Percentiles rank a stretch among this genome's conserved stretches.
phyloP scores from a whole-genome alignment of 208 protist genomes.

The Trypanosoma melophagium region DNA sequence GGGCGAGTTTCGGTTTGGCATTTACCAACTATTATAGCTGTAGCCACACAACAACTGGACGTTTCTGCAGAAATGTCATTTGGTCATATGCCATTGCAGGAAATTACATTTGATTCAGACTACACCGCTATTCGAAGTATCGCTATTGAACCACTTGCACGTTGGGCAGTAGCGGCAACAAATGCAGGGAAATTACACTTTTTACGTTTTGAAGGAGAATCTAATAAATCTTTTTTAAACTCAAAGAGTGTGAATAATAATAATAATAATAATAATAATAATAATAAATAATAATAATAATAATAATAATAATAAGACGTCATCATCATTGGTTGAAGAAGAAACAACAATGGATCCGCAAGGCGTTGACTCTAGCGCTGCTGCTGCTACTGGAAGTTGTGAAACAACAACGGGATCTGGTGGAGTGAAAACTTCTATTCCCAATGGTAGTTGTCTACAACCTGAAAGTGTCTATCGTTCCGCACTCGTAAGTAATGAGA shows the following conservation, averaged over 20 bases:
- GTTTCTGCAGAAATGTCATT: slow-evolving; percentile 21
- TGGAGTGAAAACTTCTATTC: not conserved
- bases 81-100: slow-evolving; percentile 60
- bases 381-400: not conserved
- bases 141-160: slow-evolving; percentile 62
- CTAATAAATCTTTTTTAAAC: too few species aligned
- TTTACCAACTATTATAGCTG: slow-evolving; percentile 67
- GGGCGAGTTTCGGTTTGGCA: slow-evolving; percentile 83
- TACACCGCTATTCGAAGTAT: slow-evolving; percentile 86
- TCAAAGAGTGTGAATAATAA: not conserved
- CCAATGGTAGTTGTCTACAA: slow-evolving; percentile 17
- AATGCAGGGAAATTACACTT: slow-evolving; percentile 84
- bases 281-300: slow-evolving; percentile 7
- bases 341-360: not conserved
- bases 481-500: slow-evolving; percentile 55
- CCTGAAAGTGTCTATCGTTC: slow-evolving; percentile 62
- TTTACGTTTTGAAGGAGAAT: slow-evolving; percentile 44
- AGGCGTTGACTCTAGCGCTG: not conserved
- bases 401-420: not conserved
- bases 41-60: slow-evolving; percentile 21
- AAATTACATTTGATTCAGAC: slow-evolving; percentile 72
- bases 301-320: not conserved
- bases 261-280: slow-evolving; percentile 9
- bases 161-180: slow-evolving; percentile 77
- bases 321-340: not conserved